Conservation (phyloP, 495 filamentous ascomycete genomes). For the Penicillium simplicissimum region DNA sequence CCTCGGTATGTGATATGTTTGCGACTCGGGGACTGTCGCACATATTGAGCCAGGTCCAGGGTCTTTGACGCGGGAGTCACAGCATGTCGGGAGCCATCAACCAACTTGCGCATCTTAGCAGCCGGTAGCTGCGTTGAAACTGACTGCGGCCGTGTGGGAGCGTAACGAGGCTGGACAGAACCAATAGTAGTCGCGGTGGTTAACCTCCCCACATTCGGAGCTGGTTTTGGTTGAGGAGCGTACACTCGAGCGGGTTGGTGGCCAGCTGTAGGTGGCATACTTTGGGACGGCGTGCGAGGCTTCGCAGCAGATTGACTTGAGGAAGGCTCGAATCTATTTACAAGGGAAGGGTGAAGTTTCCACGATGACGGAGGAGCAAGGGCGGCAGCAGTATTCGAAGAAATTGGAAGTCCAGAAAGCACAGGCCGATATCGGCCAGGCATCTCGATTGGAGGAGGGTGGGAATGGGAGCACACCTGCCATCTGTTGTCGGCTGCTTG, state of each 20-base stretch:
- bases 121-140: not conserved
- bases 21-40: not conserved
- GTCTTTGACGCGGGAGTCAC: not conserved
- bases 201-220: not conserved
- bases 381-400: not conserved
- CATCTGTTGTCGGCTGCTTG: not conserved
- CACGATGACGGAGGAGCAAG: not conserved
- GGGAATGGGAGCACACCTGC: not conserved
- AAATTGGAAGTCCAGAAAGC: not conserved
- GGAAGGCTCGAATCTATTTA: not conserved
- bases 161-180: not conserved
- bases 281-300: not conserved
- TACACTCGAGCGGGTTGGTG: not conserved
- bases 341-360: not conserved
- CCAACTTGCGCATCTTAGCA: constrained; percentile 8
- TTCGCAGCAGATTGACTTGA: not conserved
- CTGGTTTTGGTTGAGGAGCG: not conserved
- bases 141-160: not conserved
- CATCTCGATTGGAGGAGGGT: not conserved
- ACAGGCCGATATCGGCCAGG: not conserved
- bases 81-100: constrained; percentile 8
- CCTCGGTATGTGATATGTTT: constrained; percentile 19
- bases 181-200: not conserved
- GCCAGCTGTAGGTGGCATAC: not conserved
- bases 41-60: not conserved